Conservation (phyloP, 305 asterid species). For the Withania somnifera region DNA sequence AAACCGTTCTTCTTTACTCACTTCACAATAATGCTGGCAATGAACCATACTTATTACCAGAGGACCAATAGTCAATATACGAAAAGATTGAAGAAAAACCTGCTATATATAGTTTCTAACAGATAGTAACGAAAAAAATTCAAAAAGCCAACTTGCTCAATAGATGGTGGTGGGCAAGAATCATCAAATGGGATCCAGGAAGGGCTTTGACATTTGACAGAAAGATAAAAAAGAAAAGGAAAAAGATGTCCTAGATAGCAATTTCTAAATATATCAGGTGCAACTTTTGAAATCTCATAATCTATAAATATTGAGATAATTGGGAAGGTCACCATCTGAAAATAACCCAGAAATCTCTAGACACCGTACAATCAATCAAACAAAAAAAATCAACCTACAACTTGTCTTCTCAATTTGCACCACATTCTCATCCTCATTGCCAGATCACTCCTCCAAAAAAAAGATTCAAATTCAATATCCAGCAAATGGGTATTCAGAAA, state of each 20-base stretch:
- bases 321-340: not conserved
- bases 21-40: not conserved
- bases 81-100: not conserved
- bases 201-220: slow-evolving; percentile 5
- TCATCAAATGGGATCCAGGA: slow-evolving; percentile 4
- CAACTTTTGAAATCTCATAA: not conserved
- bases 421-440: slow-evolving; percentile 12
- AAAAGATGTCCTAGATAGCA: slow-evolving; percentile 5
- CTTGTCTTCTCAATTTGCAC: slow-evolving; percentile 16
- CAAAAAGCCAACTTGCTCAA: not conserved
- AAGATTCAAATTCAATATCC: not conserved
- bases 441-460: not conserved
- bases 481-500: not conserved
- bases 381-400: slow-evolving; percentile 10
- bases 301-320: slow-evolving; percentile 1
- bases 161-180: not conserved
- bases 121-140: slow-evolving; percentile 1
- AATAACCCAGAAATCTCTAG: slow-evolving; percentile 12
- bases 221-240: slow-evolving; percentile 4
- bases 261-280: slow-evolving; percentile 9
- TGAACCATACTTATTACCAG: slow-evolving; percentile 7
- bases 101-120: not conserved
- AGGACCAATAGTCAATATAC: not conserved
- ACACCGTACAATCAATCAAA: not conserved
- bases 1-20: slow-evolving; percentile 12